These are phyloP conservation scores for Pelargonium fulgidum DNA, from an alignment of 441 rosid genomes.

Conservation along the genomic window DNA sequence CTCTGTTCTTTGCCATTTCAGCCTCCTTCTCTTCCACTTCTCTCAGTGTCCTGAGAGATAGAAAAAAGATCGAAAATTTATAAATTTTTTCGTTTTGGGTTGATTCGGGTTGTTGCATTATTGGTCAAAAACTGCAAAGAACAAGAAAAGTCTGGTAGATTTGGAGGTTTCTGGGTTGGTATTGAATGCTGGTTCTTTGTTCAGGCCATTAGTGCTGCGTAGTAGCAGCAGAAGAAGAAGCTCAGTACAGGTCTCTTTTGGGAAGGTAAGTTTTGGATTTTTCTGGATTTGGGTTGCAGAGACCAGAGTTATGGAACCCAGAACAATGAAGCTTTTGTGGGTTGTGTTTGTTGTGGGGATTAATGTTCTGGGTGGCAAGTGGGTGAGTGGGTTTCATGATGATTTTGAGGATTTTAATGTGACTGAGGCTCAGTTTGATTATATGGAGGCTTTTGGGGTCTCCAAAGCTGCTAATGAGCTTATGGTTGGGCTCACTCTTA, in stretches of 20 bases:
- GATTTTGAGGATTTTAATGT: constrained; percentile 28
- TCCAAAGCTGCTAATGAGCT: constrained; percentile 44
- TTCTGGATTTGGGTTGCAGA: neutral
- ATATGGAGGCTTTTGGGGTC: constrained; percentile 45
- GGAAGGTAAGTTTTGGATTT: neutral
- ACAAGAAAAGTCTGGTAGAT: neutral
- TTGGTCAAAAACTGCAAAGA: neutral
- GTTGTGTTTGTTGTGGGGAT: constrained; percentile 7
- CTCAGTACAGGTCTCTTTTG: neutral
- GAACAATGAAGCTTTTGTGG: neutral
- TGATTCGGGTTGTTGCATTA: neutral
- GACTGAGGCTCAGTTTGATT: constrained; percentile 42
- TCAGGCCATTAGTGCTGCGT: neutral
- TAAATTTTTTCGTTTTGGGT: neutral
- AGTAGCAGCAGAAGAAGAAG: neutral
- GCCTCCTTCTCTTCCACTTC: neutral
- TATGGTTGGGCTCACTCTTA: constrained; percentile 85
- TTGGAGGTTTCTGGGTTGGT: neutral
- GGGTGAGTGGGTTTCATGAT: constrained; percentile 1
- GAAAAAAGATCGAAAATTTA: neutral
- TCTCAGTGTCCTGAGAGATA: neutral
- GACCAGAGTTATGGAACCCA: too few species aligned
- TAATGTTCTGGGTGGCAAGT: constrained; percentile 1
- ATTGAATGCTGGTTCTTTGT: neutral
- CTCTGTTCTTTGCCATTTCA: neutral